Evolutionary conservation across 805 yeast species (phyloP), one percentile per base, ranked within the genome.

Genomic region (Saturnispora hagleri): DNA sequence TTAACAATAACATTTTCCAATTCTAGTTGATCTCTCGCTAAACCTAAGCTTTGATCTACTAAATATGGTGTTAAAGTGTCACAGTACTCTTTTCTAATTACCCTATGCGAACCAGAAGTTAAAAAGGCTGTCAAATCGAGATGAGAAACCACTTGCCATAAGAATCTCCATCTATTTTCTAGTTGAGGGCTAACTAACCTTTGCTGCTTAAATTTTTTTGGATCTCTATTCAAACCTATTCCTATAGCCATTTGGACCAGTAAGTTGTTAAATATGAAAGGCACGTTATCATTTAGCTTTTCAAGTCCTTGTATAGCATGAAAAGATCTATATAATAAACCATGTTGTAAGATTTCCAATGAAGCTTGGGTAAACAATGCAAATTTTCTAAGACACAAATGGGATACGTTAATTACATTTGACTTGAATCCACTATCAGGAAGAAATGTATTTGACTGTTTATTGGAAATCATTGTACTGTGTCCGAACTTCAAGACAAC

Each of bases 181-280:
- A 43, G n/a, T 4, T 41, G 20, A 3, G 56, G 50, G 42, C 48
- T 51, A 15, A 34, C 43, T 17, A 46, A 33, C 24, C 13, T n/a
- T 33, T 42, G 4, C 34, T 13, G 5, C 36, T 20, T 1, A 51
- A 10, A 13, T 56, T 60, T 57, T 77, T 72, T 74, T 0, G 89
- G 88, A 56, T 83, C 89, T 57, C 89, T 71, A 60, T 83, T 82
- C 34, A 84, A 62, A 0, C 90, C 90, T 55, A 82, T 72, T 38
- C 82, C 73, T 51, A 76, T 72, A 0, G 84, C 85, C 84, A 84
- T 81, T 59, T 81, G 87, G 15, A 80, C 66, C 26, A 81, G 68
- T 65, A 80, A 72, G 1, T 83, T 80, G 15, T 76, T 62, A 51
- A 76, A 74, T 13, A 80, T 74, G 57, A 76, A 80, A 3, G 81